phyloP scores from a whole-genome alignment of 768 basidiomycete species.

The Mycena floridula region DNA sequence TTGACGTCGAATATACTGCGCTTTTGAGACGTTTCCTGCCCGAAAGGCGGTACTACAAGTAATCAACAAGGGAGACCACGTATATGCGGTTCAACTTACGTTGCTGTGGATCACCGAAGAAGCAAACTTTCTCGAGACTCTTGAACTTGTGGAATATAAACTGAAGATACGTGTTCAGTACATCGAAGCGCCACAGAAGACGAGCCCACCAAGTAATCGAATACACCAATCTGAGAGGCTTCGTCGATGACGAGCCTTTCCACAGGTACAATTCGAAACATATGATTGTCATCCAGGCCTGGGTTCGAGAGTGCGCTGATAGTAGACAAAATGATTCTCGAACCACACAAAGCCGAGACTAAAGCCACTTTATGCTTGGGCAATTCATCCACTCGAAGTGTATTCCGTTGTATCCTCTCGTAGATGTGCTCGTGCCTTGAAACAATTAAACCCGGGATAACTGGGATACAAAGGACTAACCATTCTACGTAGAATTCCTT shows the following conservation, averaged over 20 bases:
- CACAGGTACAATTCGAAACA: slow-evolving; percentile 37
- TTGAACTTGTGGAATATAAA: slow-evolving; percentile 36
- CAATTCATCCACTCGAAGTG: slow-evolving; percentile 39
- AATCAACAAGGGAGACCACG: background rate
- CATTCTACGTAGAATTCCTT: slow-evolving; percentile 43
- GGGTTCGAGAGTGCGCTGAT: slow-evolving; percentile 46
- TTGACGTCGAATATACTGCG: slow-evolving; percentile 35
- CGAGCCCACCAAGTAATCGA: slow-evolving; percentile 38
- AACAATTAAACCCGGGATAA: background rate
- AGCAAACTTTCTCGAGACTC: slow-evolving; percentile 35
- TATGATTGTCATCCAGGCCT: slow-evolving; percentile 21
- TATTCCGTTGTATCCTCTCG: slow-evolving; percentile 18
- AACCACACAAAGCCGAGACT: slow-evolving; percentile 19
- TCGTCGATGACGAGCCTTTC: slow-evolving; percentile 50
- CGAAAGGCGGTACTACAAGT: slow-evolving; percentile 44
- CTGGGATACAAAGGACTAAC: slow-evolving; percentile 18
- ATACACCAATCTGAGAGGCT: slow-evolving; percentile 45
- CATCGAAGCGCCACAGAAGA: background rate
- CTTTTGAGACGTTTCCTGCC: slow-evolving; percentile 26
- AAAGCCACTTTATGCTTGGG: slow-evolving; percentile 17
- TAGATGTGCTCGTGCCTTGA: slow-evolving; percentile 51
- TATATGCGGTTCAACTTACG: slow-evolving; percentile 24
- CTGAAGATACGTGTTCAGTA: slow-evolving; percentile 22
- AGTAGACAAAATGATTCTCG: slow-evolving; percentile 38
- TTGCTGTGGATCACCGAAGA: slow-evolving; percentile 51